Evolutionary conservation across 768 basidiomycete species (phyloP).

Genomic region (Phaeotremella fagi): DNA sequence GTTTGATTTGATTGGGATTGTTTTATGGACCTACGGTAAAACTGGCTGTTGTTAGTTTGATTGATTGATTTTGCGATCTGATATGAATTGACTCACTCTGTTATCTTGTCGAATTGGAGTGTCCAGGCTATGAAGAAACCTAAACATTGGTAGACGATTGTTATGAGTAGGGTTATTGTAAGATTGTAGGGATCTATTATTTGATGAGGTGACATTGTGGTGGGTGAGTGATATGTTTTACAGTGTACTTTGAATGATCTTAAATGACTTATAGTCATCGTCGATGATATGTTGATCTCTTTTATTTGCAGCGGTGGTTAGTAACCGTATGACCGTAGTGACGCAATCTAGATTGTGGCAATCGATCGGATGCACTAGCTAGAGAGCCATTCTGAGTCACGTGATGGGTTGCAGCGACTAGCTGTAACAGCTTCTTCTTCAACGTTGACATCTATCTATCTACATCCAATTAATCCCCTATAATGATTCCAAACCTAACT

Average conservation of each 20-base stretch:
- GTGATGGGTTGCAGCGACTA: too few species aligned
- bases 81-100: conserved; percentile 59
- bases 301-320: background rate
- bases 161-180: conserved; percentile 39
- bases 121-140: conserved; percentile 68
- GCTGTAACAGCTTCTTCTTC: too few species aligned
- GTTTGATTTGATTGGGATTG: background rate
- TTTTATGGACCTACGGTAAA: conserved; percentile 5
- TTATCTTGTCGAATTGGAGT: conserved; percentile 67
- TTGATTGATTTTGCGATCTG: too few species aligned
- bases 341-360: background rate
- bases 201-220: conserved; percentile 2
- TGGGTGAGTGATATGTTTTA: background rate
- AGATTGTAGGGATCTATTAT: conserved; percentile 42
- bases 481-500: too few species aligned
- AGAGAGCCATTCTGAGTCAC: too few species aligned
- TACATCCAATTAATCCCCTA: too few species aligned
- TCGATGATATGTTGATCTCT: background rate
- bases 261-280: background rate
- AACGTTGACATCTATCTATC: too few species aligned
- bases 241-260: background rate
- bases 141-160: conserved; percentile 54
- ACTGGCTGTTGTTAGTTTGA: too few species aligned
- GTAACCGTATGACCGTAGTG: background rate
- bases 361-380: background rate